phyloP scores from a whole-genome alignment of 768 basidiomycete species.

The Pseudohyphozyma bogoriensis region DNA sequence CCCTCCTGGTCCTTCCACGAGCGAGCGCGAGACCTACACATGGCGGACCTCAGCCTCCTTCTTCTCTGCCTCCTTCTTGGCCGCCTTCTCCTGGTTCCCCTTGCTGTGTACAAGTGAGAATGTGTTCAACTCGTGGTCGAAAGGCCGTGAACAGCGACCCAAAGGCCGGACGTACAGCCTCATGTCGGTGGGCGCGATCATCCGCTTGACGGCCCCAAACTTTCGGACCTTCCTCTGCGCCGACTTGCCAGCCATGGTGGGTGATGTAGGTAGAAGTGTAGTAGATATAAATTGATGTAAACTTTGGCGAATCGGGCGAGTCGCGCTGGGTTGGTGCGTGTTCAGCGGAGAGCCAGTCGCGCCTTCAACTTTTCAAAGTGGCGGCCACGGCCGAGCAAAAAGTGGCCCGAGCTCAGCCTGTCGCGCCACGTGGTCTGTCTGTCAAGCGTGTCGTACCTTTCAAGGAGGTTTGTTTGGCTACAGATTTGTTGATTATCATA shows the following conservation, averaged over 20 bases:
- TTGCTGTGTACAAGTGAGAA: slow-evolving; percentile 51
- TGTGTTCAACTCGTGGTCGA: background rate
- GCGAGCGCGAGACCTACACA: slow-evolving; percentile 21
- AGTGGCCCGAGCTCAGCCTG: too few species aligned
- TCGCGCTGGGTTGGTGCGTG: too few species aligned
- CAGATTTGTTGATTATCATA: too few species aligned
- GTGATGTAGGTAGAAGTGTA: background rate
- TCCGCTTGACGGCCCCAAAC: slow-evolving; percentile 84
- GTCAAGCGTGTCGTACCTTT: too few species aligned
- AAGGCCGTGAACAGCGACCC: background rate
- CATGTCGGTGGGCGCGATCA: slow-evolving; percentile 88
- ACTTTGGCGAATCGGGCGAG: too few species aligned
- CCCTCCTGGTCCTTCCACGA: too few species aligned
- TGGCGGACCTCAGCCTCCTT: slow-evolving; percentile 52
- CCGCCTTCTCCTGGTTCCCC: slow-evolving; percentile 82
- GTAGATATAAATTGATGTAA: too few species aligned
- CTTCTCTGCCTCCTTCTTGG: slow-evolving; percentile 72
- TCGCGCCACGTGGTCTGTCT: too few species aligned
- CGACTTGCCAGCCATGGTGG: slow-evolving; percentile 7
- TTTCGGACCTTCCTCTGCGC: slow-evolving; percentile 62
- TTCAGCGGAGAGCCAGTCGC: too few species aligned
- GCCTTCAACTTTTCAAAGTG: too few species aligned
- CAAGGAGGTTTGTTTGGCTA: too few species aligned
- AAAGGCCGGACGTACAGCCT: slow-evolving; percentile 57
- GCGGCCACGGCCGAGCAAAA: too few species aligned